Conservation (phyloP, 805 yeast genomes). For the Lipomyces orientalis region DNA sequence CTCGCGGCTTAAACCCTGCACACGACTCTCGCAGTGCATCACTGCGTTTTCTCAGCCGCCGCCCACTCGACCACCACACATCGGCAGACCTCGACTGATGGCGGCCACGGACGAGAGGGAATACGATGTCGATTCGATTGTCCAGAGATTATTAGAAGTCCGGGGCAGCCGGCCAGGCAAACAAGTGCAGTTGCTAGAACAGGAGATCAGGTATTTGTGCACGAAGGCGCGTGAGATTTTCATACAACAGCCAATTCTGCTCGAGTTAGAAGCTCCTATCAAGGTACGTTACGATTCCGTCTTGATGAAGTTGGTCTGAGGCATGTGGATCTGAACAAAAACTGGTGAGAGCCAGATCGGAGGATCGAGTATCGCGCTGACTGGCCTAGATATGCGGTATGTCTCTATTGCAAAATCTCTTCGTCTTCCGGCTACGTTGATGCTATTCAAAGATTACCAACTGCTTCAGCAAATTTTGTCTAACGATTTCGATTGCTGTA, state of each 20-base stretch:
- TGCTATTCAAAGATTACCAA: background rate
- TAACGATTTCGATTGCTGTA: constrained; percentile 51
- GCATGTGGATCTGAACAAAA: background rate
- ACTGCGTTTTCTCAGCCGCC: background rate
- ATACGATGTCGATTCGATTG: constrained; percentile 95
- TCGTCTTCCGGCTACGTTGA: background rate
- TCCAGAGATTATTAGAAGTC: constrained; percentile 94
- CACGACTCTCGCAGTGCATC: background rate
- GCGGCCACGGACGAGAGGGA: constrained; percentile 52
- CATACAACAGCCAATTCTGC: constrained; percentile 92
- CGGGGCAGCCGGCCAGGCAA: constrained; percentile 98
- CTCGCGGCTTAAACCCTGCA: background rate
- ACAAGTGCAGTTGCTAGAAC: constrained; percentile 90
- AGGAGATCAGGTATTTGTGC: constrained; percentile 92
- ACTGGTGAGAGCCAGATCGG: background rate
- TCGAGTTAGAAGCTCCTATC: constrained; percentile 97
- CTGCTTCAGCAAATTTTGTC: background rate
- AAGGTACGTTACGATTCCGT: constrained; percentile 58
- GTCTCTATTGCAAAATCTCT: background rate
- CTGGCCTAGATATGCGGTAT: constrained; percentile 30
- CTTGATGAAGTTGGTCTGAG: background rate
- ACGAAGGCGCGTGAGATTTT: constrained; percentile 98
- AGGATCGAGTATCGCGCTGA: background rate
- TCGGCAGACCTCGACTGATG: constrained; percentile 4
- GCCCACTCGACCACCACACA: background rate